These are phyloP conservation scores for Peronosclerospora sorghi DNA, from an alignment of 352 stramenopile genomes.

Conservation along the genomic window DNA sequence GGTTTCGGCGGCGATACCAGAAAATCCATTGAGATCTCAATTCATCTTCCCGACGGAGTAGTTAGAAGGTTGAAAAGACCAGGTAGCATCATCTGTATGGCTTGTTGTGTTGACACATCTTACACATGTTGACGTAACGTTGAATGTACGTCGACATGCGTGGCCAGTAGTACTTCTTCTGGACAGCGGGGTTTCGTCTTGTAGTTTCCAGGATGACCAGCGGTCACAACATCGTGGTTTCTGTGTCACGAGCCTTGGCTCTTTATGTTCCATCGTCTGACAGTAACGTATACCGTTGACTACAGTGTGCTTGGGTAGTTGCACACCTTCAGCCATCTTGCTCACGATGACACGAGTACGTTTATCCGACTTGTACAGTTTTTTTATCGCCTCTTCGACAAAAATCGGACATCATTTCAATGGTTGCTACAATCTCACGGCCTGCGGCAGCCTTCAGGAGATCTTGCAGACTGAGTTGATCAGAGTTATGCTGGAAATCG, in stretches of 20 bases:
- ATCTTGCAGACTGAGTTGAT: conserved; percentile 1
- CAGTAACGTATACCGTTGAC: conserved; percentile 3
- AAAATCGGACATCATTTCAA: background rate
- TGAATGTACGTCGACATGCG: conserved; percentile 15
- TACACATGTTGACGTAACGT: too few relatives aligned
- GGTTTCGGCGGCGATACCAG: too few relatives aligned
- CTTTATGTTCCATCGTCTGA: conserved; percentile 5
- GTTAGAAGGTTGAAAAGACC: conserved; percentile 5
- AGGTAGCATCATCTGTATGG: conserved; percentile 7
- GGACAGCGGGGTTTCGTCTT: conserved; percentile 4
- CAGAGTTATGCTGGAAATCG: conserved; percentile 1
- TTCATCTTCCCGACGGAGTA: conserved; percentile 2
- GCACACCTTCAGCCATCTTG: too few relatives aligned
- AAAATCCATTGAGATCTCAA: conserved; percentile 8
- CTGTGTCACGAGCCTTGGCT: conserved; percentile 3
- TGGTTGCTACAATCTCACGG: background rate
- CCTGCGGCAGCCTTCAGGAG: background rate
- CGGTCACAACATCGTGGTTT: conserved; percentile 2
- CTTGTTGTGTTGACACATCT: conserved; percentile 17
- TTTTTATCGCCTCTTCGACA: background rate
- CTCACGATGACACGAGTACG: background rate
- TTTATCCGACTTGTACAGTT: background rate
- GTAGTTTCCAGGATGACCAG: conserved; percentile 2
- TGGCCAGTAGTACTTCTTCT: too few relatives aligned
- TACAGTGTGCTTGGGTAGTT: too few relatives aligned